Percentiles rank a stretch among this genome's conserved stretches.
Conservation (phyloP, 257 asterid species). For the Solanum etuberosum region DNA sequence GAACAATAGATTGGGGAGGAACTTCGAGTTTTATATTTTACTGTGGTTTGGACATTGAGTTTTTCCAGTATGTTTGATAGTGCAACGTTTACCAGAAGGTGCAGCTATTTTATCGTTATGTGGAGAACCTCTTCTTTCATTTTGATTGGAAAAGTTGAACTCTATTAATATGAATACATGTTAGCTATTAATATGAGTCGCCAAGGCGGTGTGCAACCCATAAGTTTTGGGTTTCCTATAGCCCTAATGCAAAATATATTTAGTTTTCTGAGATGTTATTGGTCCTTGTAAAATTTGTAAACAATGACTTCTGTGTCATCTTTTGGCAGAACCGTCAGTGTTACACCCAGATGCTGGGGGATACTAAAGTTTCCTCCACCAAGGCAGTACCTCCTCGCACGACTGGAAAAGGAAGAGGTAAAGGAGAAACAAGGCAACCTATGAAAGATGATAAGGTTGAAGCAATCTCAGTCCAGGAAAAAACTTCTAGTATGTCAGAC, state of each 20-base stretch:
- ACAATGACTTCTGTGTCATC: background rate
- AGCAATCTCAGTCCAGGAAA: conserved; percentile 30
- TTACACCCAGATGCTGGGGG: conserved; percentile 43
- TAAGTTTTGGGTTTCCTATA: background rate
- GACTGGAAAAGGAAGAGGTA: conserved; percentile 53
- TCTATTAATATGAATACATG: background rate
- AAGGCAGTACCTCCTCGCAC: conserved; percentile 28
- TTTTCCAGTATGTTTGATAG: background rate
- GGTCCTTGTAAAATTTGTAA: background rate
- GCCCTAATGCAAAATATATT: background rate
- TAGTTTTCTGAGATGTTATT: background rate
- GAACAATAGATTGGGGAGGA: background rate
- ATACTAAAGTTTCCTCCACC: conserved; percentile 35
- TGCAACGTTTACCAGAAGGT: background rate
- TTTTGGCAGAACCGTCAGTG: conserved; percentile 71
- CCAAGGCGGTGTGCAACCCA: background rate
- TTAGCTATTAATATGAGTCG: background rate
- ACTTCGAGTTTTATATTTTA: background rate
- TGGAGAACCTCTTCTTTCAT: background rate
- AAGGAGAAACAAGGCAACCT: conserved; percentile 40
- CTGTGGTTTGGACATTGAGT: background rate
- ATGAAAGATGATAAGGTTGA: conserved; percentile 36
- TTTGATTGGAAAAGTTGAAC: background rate
- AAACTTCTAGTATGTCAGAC: conserved; percentile 29
- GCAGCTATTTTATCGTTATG: background rate